Conservation (phyloP, 2,329 filamentous ascomycete genomes). For the Talaromyces sp. region DNA sequence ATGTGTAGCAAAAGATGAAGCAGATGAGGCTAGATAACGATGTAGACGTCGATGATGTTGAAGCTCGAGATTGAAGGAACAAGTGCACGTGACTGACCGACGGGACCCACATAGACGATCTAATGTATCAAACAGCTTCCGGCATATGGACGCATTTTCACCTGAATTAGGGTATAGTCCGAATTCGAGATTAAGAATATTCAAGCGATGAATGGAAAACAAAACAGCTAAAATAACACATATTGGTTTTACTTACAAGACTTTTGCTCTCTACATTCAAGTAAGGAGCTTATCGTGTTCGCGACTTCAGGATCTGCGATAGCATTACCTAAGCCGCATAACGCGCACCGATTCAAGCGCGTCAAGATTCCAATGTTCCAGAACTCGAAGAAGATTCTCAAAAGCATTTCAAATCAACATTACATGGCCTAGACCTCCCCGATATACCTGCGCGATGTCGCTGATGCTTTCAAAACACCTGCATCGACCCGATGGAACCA, state of each 20-base stretch:
- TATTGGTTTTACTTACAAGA: too few species aligned
- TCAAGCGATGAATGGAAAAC: too few species aligned
- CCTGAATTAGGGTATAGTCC: not conserved
- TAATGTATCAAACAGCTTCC: not conserved
- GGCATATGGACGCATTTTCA: not conserved
- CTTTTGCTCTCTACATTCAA: too few species aligned
- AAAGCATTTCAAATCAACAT: not conserved
- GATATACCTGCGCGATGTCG: constrained; percentile 23
- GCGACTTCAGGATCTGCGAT: too few species aligned
- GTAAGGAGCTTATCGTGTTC: not conserved
- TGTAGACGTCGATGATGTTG: not conserved
- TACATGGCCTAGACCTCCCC: not conserved
- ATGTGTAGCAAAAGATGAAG: not conserved
- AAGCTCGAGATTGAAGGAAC: not conserved
- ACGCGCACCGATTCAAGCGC: constrained; percentile 1
- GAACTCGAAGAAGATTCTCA: constrained; percentile 2
- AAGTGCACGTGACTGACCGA: not conserved
- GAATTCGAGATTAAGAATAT: too few species aligned
- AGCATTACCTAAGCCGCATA: constrained; percentile 6
- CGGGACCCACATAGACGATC: not conserved
- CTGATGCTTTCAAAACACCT: constrained; percentile 25
- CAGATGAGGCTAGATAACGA: not conserved
- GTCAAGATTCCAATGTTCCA: constrained; percentile 8
- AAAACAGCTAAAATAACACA: too few species aligned
- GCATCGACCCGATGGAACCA: constrained; percentile 59